Base-by-base conservation (phyloP, 139 green algal species). In the Chlamydomonas urium region DNA sequence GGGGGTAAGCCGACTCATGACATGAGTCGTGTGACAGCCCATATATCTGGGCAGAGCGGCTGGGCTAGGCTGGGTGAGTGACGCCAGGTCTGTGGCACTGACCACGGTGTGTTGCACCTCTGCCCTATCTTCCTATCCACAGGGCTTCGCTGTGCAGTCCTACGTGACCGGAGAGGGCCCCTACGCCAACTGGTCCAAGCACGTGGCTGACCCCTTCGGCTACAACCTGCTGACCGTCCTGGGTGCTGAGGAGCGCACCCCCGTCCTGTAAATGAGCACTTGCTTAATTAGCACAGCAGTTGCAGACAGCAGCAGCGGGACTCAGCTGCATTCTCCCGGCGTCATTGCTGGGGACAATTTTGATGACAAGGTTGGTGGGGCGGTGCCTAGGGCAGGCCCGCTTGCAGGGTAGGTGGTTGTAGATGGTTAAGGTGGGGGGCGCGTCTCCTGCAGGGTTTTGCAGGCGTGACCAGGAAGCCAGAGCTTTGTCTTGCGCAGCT, bases 131-230 rank as follows among this genome's bases (percentile, higher is more conserved):
- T 17, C 19, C n/a, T 65, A 21, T 21, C 17, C 81, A 72, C 85
- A 91, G 81, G 87, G 77, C 38, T 95, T 93, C 72, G 82, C 81
- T 59, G 66, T 96, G 24, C 93, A 97, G 85, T 83, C 76, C 17
- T 83, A 86, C 33, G 92, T 97, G 37, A 98, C 94, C 38, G 91
- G 91, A 62, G 93, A 97, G 86, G 95, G 90, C 56, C 95, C 94
- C 35, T 98, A 96, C 75, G 90, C 93, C 80, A 97, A 97, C 92
- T 97, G 89, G 90, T 76, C 38, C 78, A 93, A 95, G 87, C 93
- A 98, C 74, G 85, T 98, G 6, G 78, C 90, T 38, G 90, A 97
- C 69, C 94, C 94, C 65, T 98, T 98, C 82, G 85, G 86, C 65
- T 97, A 97, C 90, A 97, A 97, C 89, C 86, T 97, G 66, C 70